Evolutionary conservation across 768 basidiomycete species (phyloP).

Genomic region (Termitomyces sp.): DNA sequence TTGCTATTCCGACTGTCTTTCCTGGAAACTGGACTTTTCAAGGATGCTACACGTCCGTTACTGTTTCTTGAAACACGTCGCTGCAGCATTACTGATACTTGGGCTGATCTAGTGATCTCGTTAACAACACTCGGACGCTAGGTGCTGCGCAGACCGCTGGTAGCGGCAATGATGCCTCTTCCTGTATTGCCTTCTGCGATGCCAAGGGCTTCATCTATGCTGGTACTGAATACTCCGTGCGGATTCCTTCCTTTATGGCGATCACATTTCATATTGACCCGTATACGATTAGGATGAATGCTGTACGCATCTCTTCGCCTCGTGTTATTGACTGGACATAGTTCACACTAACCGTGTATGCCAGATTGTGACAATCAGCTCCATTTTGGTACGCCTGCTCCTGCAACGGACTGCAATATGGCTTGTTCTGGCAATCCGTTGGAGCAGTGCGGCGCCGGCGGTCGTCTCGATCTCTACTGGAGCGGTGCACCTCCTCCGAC

Average conservation of each 20-base stretch:
- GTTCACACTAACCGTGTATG: background rate
- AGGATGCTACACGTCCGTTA: constrained; percentile 57
- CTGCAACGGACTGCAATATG: constrained; percentile 52
- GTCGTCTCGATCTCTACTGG: constrained; percentile 59
- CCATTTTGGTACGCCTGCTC: constrained; percentile 36
- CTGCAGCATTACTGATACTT: constrained; percentile 1
- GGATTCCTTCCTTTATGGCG: constrained; percentile 6
- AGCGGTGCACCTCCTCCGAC: constrained; percentile 53
- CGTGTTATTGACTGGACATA: constrained; percentile 4
- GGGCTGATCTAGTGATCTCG: constrained; percentile 42
- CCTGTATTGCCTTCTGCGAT: constrained; percentile 44
- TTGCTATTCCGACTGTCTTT: constrained; percentile 33
- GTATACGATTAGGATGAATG: constrained; percentile 34
- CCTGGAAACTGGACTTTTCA: constrained; percentile 51
- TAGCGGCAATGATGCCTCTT: constrained; percentile 55
- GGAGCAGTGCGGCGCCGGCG: constrained; percentile 58
- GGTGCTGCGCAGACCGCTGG: constrained; percentile 38
- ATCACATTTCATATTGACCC: constrained; percentile 1
- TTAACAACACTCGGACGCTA: constrained; percentile 50
- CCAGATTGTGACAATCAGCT: constrained; percentile 63
- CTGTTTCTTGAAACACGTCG: background rate
- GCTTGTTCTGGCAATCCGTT: constrained; percentile 52
- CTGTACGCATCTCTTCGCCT: constrained; percentile 32
- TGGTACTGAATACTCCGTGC: constrained; percentile 54
- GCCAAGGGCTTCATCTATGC: constrained; percentile 52